phyloP scores from a whole-genome alignment of 1,284 basidiomycete species.

The Salmacisia buchloeana region DNA sequence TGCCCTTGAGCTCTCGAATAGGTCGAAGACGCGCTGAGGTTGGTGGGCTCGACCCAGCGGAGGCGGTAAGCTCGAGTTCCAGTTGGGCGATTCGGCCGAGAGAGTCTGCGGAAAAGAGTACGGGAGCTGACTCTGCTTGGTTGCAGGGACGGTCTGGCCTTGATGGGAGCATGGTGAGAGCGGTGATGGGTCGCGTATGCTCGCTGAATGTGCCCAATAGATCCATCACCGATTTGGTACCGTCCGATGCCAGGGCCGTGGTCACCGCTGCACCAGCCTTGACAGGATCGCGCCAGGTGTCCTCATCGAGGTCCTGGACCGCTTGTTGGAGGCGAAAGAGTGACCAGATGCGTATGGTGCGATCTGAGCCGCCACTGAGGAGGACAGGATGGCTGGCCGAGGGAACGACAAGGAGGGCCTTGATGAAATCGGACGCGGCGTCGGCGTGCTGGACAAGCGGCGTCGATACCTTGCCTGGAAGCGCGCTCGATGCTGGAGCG shows the following conservation, averaged over 20 bases:
- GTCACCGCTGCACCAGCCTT: constrained; percentile 6
- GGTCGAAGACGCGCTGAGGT: constrained; percentile 7
- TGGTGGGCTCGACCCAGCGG: neutral
- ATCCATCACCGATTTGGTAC: neutral
- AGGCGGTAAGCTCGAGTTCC: constrained; percentile 5
- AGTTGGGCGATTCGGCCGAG: constrained; percentile 27
- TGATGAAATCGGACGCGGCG: constrained; percentile 31
- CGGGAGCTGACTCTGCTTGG: neutral
- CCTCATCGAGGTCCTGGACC: neutral
- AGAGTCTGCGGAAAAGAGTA: constrained; percentile 25
- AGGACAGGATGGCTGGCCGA: constrained; percentile 9
- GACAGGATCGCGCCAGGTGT: neutral
- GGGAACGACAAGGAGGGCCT: constrained; percentile 17
- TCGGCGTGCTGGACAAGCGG: constrained; percentile 2
- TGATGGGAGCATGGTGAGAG: constrained; percentile 7
- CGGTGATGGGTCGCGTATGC: constrained; percentile 27
- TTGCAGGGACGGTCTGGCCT: constrained; percentile 7
- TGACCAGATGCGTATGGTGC: constrained; percentile 20
- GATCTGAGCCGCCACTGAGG: constrained; percentile 25
- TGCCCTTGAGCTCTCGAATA: constrained; percentile 20
- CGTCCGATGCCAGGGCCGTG: neutral
- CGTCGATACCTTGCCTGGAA: neutral
- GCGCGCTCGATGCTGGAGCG: neutral
- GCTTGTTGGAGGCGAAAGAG: constrained; percentile 3
- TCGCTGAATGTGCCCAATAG: constrained; percentile 8